Conservation (phyloP, 1,139 yeast genomes). For the Blastobotrys ciferrii region DNA sequence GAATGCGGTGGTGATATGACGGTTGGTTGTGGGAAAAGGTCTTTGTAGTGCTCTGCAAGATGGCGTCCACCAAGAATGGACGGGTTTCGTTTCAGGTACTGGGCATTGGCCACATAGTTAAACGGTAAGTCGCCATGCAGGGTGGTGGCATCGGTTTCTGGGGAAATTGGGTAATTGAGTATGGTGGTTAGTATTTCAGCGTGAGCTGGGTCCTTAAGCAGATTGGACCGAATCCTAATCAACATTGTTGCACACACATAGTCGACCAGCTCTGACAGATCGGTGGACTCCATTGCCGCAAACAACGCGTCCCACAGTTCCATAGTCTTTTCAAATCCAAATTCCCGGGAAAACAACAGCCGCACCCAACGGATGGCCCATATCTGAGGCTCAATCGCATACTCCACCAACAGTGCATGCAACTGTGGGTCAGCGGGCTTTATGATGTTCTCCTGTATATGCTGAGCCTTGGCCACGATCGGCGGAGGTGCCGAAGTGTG, state of each 20-base stretch:
- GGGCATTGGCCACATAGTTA: conserved; percentile 32
- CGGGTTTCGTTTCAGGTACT: conserved; percentile 30
- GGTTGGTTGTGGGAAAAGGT: conserved; percentile 9
- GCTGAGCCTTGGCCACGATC: conserved; percentile 32
- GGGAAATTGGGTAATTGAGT: conserved; percentile 34
- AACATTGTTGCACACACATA: conserved; percentile 37
- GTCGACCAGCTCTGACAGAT: conserved; percentile 29
- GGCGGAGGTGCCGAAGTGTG: conserved; percentile 26
- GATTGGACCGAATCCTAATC: conserved; percentile 31
- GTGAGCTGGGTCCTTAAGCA: conserved; percentile 28
- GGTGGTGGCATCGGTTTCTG: conserved; percentile 14
- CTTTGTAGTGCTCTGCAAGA: conserved; percentile 29
- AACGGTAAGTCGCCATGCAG: conserved; percentile 27
- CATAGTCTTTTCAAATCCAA: conserved; percentile 35
- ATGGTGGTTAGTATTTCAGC: conserved; percentile 34
- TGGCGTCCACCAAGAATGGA: conserved; percentile 31
- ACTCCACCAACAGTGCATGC: conserved; percentile 38
- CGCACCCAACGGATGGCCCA: conserved; percentile 61
- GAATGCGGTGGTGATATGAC: conserved; percentile 17
- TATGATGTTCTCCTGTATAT: conserved; percentile 39
- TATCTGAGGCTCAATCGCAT: conserved; percentile 55
- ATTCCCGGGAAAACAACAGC: conserved; percentile 51
- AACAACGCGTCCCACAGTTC: conserved; percentile 41
- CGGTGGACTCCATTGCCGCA: conserved; percentile 31
- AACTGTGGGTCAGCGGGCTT: conserved; percentile 39